Conservation (phyloP, 192 early-diverging fungal species). For the Linnemannia schmuckeri region DNA sequence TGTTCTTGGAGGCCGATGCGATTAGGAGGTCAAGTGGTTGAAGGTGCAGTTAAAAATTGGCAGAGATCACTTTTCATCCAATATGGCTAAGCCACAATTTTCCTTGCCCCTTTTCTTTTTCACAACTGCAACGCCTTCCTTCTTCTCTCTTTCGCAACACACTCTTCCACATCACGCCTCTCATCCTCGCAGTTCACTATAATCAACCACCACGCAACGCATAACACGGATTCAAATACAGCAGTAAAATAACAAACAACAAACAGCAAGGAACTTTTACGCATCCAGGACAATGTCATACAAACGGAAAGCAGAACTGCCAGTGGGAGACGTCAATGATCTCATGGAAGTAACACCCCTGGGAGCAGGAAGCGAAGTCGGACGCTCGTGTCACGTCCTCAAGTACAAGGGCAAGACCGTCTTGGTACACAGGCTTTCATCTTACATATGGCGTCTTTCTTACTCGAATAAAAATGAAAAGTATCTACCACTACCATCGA, state of each 20-base stretch:
- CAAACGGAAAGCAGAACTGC: conserved; percentile 60
- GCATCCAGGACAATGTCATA: conserved; percentile 27
- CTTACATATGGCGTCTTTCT: background rate
- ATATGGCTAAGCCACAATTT: conserved; percentile 1
- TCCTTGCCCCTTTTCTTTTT: background rate
- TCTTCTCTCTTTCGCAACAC: background rate
- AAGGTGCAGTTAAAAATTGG: background rate
- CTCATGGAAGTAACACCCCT: conserved; percentile 91
- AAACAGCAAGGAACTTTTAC: background rate
- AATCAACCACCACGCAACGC: background rate
- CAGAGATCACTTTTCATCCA: background rate
- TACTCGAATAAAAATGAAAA: conserved; percentile 18
- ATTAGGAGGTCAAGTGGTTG: background rate
- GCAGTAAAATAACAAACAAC: background rate
- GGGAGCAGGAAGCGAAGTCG: conserved; percentile 98
- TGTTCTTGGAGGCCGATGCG: background rate
- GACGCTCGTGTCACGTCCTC: conserved; percentile 91
- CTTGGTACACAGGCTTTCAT: conserved; percentile 71
- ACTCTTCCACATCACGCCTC: background rate
- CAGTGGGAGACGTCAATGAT: conserved; percentile 82
- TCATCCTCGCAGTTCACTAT: background rate
- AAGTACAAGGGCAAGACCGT: conserved; percentile 97
- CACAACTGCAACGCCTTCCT: background rate
- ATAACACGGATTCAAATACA: background rate
- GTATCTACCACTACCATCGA: background rate